phyloP scores from a whole-genome alignment of 2,329 filamentous ascomycete genomes.

The Canariomyces notabilis region DNA sequence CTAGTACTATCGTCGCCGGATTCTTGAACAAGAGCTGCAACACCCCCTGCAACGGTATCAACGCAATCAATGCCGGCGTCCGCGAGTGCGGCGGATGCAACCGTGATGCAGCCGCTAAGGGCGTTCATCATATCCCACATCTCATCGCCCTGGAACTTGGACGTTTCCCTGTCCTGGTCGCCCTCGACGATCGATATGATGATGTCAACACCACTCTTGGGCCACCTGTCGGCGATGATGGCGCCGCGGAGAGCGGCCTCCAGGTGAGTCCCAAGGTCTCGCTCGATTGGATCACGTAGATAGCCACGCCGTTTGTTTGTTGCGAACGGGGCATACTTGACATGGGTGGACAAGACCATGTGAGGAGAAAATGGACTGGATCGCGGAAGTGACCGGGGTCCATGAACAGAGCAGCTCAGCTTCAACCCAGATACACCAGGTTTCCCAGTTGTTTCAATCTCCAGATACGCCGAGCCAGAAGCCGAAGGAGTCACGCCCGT shows the following conservation, averaged over 20 bases:
- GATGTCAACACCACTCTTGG: slow-evolving; percentile 97
- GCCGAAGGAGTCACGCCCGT: slow-evolving; percentile 91
- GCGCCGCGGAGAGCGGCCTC: slow-evolving; percentile 86
- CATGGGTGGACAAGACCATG: slow-evolving; percentile 83
- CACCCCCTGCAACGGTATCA: slow-evolving; percentile 82
- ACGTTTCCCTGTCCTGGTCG: slow-evolving; percentile 66
- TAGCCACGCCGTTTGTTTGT: slow-evolving; percentile 78
- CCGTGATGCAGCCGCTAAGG: slow-evolving; percentile 85
- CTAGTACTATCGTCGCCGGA: slow-evolving; percentile 27
- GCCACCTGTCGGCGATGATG: slow-evolving; percentile 90
- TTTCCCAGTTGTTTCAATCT: slow-evolving; percentile 49
- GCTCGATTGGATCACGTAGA: slow-evolving; percentile 76
- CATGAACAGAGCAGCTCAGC: slow-evolving; percentile 88
- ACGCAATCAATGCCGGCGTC: slow-evolving; percentile 96
- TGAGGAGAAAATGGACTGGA: slow-evolving; percentile 90
- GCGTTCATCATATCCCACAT: slow-evolving; percentile 90
- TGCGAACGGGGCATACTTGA: slow-evolving; percentile 96
- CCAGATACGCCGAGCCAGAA: slow-evolving; percentile 85
- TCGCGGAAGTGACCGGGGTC: slow-evolving; percentile 82
- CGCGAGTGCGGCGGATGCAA: slow-evolving; percentile 84
- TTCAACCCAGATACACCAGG: slow-evolving; percentile 61
- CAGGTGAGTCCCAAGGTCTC: slow-evolving; percentile 84
- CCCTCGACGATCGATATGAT: slow-evolving; percentile 90
- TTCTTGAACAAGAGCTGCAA: slow-evolving; percentile 68
- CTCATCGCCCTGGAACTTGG: slow-evolving; percentile 48